Evolutionary conservation across 202 grass and related monocot species (phyloP), one percentile per base, ranked within the genome.

Genomic region (Zizania palustris): DNA sequence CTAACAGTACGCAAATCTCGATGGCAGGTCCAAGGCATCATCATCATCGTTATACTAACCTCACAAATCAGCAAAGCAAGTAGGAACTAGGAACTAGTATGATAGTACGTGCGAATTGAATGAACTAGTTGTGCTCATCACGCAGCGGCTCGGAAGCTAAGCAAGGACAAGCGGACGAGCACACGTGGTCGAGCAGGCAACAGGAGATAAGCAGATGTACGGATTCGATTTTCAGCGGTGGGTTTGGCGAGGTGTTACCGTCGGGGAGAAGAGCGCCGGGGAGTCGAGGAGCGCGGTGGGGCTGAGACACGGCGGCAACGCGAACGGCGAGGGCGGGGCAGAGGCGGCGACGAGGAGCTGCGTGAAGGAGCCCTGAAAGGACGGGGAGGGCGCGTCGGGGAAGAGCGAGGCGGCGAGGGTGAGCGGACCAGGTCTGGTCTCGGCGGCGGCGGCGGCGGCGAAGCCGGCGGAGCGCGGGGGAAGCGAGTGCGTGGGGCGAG

Each of bases 331-430:
- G 14, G 69, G 83, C 65, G 63, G 74, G 37, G 63, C 7, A 18
- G 81, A 80, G 18, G 88, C 84, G 62, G 88, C 88, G 60, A 83
- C 82, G 12, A 93, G 82, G 40, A 90, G 87, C 91, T 93, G 87
- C 4, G 91, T 90, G 68, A 93, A 93, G 71, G 91, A 93, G 66
- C 82, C 80, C 53, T 80, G 76, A 74, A 83, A 85, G 73, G 84
- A 69, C 56, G 83, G 70, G 28, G 87, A 84, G 11, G 77, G 34
- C 61, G 45, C 63, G 49, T 74, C 62, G 35, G 82, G 84, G 78
- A 93, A 93, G 79, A 88, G 66, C 45, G 82, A 60, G 33, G 87
- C 80, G 41, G 82, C 84, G 36, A 85, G 78, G 66, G 87, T 88
- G 75, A 93, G 73, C 33, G 90, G 87, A 3, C 87, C 84, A 20